Base-by-base conservation (phyloP, 73 alveolate genomes). In the Loxodes magnus region DNA sequence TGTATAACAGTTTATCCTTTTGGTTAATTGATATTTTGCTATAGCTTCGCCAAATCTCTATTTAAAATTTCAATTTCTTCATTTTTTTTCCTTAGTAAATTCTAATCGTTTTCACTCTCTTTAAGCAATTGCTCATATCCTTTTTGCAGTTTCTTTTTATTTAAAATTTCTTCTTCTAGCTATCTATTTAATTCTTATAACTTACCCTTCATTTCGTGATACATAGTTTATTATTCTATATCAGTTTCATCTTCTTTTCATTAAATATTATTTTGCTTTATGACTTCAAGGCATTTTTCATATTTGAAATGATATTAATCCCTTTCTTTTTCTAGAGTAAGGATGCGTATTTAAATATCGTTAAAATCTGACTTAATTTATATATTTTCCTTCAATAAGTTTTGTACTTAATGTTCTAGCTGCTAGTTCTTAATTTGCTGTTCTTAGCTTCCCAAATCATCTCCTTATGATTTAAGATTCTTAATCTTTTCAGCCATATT, bases 21-120 rank as follows among this genome's bases (percentile, higher is more conserved):
- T n/a, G n/a, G n/a, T n/a, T n/a, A n/a, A n/a, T n/a, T n/a, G n/a
- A n/a, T n/a, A n/a, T n/a, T n/a, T n/a, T n/a, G n/a, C n/a, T n/a
- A n/a, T n/a, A n/a, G n/a, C n/a, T n/a, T n/a, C 23, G 35, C 41
- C 4, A 23, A 12, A 15, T 37, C 37, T 43, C 78, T 41, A 35
- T 71, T 73, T 15, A 69, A 61, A 14, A 46, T 44, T 56, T 58
- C 77, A 5, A 76, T 60, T 43, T 71, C 83, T 14, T 54, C 35
- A 43, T 50, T 65, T 36, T 43, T 64, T 4, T 63, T 37, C 23
- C 56, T 64, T 2, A 76, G 60, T 15, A 46, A 30, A 23, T 48
- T 26, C n/a, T 44, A 28, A 33, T 76, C 82, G 54, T 51, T 25
- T n/a, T 60, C 44, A 0, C 56, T 28, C 26, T 50, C 56, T 41